These are phyloP conservation scores for Paxillus ammoniavirescens DNA, from an alignment of 768 basidiomycete genomes.

Conservation along the genomic window DNA sequence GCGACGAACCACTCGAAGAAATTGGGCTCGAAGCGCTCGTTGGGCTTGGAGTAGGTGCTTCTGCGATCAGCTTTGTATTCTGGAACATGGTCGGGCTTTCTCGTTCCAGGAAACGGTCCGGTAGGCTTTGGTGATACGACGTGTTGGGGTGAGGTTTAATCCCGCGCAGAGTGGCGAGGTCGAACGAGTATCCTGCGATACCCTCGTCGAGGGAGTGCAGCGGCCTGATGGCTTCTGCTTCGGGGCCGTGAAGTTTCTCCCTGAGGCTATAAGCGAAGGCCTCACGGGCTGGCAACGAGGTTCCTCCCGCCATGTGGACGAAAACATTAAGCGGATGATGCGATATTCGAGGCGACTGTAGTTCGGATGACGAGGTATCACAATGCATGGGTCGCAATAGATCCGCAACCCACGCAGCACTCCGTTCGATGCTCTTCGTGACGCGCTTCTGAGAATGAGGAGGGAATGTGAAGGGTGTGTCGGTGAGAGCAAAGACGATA, in stretches of 20 bases:
- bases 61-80: slow-evolving; percentile 7
- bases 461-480: slow-evolving; percentile 62
- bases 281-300: slow-evolving; percentile 52
- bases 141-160: slow-evolving; percentile 13
- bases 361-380: not conserved
- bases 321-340: slow-evolving; percentile 47
- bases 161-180: slow-evolving; percentile 52
- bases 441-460: slow-evolving; percentile 77
- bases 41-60: slow-evolving; percentile 8
- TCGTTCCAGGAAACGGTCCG: slow-evolving; percentile 10
- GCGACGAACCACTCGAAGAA: not conserved
- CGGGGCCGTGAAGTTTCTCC: slow-evolving; percentile 55
- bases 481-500: slow-evolving; percentile 66
- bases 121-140: slow-evolving; percentile 13
- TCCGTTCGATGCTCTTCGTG: slow-evolving; percentile 73
- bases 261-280: slow-evolving; percentile 60
- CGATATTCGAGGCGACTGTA: not conserved
- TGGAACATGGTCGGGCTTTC: slow-evolving; percentile 15
- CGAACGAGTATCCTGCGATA: slow-evolving; percentile 67
- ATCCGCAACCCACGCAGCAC: slow-evolving; percentile 58
- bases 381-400: slow-evolving; percentile 40
- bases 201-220: slow-evolving; percentile 63
- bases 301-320: slow-evolving; percentile 68
- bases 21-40: not conserved
- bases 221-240: slow-evolving; percentile 51